These are phyloP conservation scores for Thozetella sp. DNA, from an alignment of 495 filamentous ascomycete species.

Conservation along the genomic window DNA sequence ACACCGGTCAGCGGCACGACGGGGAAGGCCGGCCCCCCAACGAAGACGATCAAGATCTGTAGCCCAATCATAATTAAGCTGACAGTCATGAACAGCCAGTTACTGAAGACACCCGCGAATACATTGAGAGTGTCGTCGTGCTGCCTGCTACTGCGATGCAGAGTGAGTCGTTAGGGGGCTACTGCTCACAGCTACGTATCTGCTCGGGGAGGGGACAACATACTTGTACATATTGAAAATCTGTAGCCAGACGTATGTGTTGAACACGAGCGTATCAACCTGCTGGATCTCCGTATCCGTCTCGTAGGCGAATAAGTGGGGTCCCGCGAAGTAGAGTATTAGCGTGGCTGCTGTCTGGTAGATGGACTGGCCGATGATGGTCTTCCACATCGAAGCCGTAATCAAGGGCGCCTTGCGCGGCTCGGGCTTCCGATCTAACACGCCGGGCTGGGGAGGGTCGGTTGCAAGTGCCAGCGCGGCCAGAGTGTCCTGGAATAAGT, in stretches of 20 bases:
- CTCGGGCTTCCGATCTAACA: slow-evolving; percentile 77
- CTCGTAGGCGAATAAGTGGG: slow-evolving; percentile 59
- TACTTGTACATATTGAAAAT: slow-evolving; percentile 86
- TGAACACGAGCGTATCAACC: slow-evolving; percentile 80
- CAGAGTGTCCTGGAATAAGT: slow-evolving; percentile 95
- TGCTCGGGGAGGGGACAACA: too few species aligned
- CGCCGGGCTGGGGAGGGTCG: slow-evolving; percentile 70
- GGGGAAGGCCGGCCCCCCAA: slow-evolving; percentile 67
- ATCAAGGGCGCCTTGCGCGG: slow-evolving; percentile 78
- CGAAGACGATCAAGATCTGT: slow-evolving; percentile 73
- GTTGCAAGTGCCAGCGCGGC: slow-evolving; percentile 89
- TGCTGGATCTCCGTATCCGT: slow-evolving; percentile 29
- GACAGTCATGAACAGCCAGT: slow-evolving; percentile 78
- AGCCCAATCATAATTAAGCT: slow-evolving; percentile 78
- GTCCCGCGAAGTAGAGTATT: slow-evolving; percentile 74
- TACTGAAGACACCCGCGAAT: slow-evolving; percentile 75
- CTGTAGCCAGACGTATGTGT: slow-evolving; percentile 94
- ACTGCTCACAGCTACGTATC: too few species aligned
- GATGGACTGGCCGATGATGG: slow-evolving; percentile 85
- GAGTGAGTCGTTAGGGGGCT: slow-evolving; percentile 6
- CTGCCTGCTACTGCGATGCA: slow-evolving; percentile 55
- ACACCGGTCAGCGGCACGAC: slow-evolving; percentile 51
- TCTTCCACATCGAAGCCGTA: slow-evolving; percentile 90
- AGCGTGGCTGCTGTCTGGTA: slow-evolving; percentile 80
- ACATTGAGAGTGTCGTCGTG: slow-evolving; percentile 88